Evolutionary conservation across 306 rosid species (phyloP).

Genomic region (Carpinus viminea): DNA sequence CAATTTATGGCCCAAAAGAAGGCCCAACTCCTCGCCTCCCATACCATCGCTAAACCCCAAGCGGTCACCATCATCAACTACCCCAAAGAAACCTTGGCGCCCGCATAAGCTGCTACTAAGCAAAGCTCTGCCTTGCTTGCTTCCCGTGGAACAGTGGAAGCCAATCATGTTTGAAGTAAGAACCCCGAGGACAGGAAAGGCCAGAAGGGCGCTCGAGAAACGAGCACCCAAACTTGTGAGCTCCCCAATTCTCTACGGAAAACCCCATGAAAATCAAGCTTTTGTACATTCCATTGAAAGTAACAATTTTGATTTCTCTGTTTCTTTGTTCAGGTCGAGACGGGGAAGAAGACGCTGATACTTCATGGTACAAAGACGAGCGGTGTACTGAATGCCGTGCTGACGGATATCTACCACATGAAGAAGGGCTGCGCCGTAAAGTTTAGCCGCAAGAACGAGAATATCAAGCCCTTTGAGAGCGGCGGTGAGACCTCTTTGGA

Average conservation of each 20-base stretch:
- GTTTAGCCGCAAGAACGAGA: constrained; percentile 72
- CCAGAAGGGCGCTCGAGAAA: constrained; percentile 68
- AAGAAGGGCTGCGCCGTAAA: constrained; percentile 66
- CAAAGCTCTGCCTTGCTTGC: background rate
- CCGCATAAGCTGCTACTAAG: too few species aligned
- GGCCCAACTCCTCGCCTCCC: too few species aligned
- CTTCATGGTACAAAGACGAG: constrained; percentile 88
- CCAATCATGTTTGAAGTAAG: constrained; percentile 40
- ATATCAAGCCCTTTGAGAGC: constrained; percentile 73
- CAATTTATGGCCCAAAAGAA: too few species aligned
- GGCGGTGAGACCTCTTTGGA: constrained; percentile 57
- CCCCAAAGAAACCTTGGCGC: constrained; percentile 18
- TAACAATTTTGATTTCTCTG: background rate
- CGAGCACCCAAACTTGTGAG: constrained; percentile 90
- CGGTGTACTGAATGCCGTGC: constrained; percentile 50
- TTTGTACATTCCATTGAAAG: background rate
- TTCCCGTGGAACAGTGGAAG: background rate
- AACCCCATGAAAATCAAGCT: background rate
- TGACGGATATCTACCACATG: constrained; percentile 67
- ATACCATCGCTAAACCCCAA: too few species aligned
- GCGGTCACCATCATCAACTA: too few species aligned
- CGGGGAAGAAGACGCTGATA: constrained; percentile 83
- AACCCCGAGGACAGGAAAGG: constrained; percentile 63
- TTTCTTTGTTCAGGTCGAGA: constrained; percentile 51
- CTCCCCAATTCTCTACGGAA: background rate